These are phyloP conservation scores for Gamsiella multidivaricata DNA, from an alignment of 192 early-diverging fungal genomes.

Conservation along the genomic window DNA sequence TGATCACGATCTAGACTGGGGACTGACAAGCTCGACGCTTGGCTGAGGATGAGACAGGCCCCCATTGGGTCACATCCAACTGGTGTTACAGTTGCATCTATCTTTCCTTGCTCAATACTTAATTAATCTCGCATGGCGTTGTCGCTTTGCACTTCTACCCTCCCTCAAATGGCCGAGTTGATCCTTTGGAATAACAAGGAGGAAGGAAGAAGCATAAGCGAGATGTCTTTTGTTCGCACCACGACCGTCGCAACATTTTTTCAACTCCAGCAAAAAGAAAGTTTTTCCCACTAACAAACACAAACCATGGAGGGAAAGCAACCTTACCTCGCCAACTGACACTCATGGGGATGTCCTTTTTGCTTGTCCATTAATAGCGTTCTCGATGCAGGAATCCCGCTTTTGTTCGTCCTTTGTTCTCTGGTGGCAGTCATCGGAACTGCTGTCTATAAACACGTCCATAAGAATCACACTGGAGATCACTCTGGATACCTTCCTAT, in stretches of 20 bases:
- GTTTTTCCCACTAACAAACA: neutral
- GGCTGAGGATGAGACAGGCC: no score
- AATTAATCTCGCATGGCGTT: no score
- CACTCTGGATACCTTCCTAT: slow-evolving; percentile 42
- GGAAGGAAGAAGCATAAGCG: no score
- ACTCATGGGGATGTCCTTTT: neutral
- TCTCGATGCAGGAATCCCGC: slow-evolving; percentile 36
- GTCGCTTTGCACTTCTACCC: no score
- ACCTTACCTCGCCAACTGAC: neutral
- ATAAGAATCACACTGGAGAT: slow-evolving; percentile 35
- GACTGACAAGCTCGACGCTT: no score
- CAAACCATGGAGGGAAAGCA: no score
- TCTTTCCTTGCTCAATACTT: no score
- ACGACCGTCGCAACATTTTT: no score
- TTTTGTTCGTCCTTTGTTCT: slow-evolving; percentile 25
- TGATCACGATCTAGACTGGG: neutral
- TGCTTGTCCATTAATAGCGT: slow-evolving; percentile 24
- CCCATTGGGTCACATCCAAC: no score
- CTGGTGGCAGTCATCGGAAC: slow-evolving; percentile 25
- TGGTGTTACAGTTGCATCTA: no score
- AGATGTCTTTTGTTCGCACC: neutral
- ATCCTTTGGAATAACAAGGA: no score
- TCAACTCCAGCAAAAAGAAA: slow-evolving; percentile 2
- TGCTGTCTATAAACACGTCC: slow-evolving; percentile 26
- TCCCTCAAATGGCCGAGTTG: no score